Evolutionary conservation across 2,329 filamentous ascomycete species (phyloP).

Genomic region (Helotiales sp.): DNA sequence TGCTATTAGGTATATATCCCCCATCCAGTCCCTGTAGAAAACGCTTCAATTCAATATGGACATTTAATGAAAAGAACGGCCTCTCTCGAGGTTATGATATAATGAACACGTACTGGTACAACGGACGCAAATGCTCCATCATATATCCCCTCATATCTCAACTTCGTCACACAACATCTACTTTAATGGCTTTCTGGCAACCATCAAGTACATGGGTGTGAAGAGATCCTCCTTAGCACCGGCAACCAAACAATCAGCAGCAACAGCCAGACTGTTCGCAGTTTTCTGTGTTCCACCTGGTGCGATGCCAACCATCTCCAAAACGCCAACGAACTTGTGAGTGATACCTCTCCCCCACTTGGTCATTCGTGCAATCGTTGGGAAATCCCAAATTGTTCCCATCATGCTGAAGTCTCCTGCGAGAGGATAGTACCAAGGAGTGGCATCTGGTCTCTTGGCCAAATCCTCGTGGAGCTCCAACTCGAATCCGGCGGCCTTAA

Average conservation of each 20-base stretch:
- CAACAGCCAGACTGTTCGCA: constrained; percentile 81
- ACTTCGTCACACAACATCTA: constrained; percentile 4
- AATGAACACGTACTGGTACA: background rate
- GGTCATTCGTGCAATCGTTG: constrained; percentile 89
- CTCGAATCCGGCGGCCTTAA: constrained; percentile 88
- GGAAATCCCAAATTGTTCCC: constrained; percentile 75
- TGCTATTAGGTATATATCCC: constrained; percentile 7
- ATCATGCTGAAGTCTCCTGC: constrained; percentile 86
- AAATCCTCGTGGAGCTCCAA: constrained; percentile 87
- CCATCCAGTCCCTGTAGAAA: background rate
- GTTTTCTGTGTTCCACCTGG: constrained; percentile 92
- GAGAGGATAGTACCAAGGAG: constrained; percentile 95
- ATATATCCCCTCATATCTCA: background rate
- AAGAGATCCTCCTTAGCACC: constrained; percentile 91
- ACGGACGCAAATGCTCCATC: background rate
- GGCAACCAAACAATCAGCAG: constrained; percentile 83
- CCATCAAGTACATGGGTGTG: constrained; percentile 98
- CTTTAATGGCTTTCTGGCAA: constrained; percentile 76
- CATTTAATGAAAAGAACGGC: constrained; percentile 5
- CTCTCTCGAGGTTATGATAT: constrained; percentile 5
- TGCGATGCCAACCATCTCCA: constrained; percentile 80
- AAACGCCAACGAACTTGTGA: constrained; percentile 76
- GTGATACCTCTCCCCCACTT: constrained; percentile 77
- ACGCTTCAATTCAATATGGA: constrained; percentile 11
- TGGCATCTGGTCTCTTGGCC: constrained; percentile 74